Percentiles rank a stretch among this genome's conserved stretches.
These are phyloP conservation scores for Domatiomyces globalis DNA, from an alignment of 2,329 filamentous ascomycete species.

Conservation along the genomic window DNA sequence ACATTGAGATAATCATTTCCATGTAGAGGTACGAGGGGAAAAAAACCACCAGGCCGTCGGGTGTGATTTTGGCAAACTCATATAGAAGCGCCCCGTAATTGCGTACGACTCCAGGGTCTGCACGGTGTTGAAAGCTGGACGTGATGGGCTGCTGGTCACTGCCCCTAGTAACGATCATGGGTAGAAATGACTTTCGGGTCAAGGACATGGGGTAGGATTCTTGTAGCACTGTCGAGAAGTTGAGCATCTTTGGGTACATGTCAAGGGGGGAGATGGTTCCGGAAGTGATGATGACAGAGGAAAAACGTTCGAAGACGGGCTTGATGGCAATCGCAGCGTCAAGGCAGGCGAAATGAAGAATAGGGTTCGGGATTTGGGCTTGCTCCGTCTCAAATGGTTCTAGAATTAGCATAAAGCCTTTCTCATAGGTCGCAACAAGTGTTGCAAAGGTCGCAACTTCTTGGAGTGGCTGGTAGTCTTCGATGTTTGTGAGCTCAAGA, in stretches of 20 bases:
- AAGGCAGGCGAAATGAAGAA: slow-evolving; percentile 92
- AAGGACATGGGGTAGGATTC: slow-evolving; percentile 97
- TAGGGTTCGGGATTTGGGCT: slow-evolving; percentile 86
- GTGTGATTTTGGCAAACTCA: slow-evolving; percentile 90
- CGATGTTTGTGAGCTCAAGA: slow-evolving; percentile 89
- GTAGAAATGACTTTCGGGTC: slow-evolving; percentile 83
- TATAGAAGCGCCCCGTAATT: slow-evolving; percentile 91
- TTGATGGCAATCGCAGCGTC: slow-evolving; percentile 97
- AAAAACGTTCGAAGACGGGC: slow-evolving; percentile 92
- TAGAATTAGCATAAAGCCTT: slow-evolving; percentile 88
- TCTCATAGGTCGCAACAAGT: slow-evolving; percentile 89
- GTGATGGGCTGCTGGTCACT: slow-evolving; percentile 89
- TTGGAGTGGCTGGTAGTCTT: slow-evolving; percentile 92
- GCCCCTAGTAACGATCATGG: slow-evolving; percentile 92
- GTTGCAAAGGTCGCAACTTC: slow-evolving; percentile 97
- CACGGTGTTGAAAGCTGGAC: slow-evolving; percentile 86
- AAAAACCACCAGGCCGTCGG: slow-evolving; percentile 97
- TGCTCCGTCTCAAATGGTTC: slow-evolving; percentile 94
- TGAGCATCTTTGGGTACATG: slow-evolving; percentile 98
- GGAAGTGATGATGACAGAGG: slow-evolving; percentile 95
- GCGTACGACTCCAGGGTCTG: slow-evolving; percentile 88
- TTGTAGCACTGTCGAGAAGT: slow-evolving; percentile 81
- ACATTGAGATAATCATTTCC: slow-evolving; percentile 98
- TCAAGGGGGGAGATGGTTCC: slow-evolving; percentile 93
- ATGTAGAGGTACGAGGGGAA: slow-evolving; percentile 98